Evolutionary conservation across 345 rosid species (phyloP), one percentile per base, ranked within the genome.

Genomic region (Citrus medica): DNA sequence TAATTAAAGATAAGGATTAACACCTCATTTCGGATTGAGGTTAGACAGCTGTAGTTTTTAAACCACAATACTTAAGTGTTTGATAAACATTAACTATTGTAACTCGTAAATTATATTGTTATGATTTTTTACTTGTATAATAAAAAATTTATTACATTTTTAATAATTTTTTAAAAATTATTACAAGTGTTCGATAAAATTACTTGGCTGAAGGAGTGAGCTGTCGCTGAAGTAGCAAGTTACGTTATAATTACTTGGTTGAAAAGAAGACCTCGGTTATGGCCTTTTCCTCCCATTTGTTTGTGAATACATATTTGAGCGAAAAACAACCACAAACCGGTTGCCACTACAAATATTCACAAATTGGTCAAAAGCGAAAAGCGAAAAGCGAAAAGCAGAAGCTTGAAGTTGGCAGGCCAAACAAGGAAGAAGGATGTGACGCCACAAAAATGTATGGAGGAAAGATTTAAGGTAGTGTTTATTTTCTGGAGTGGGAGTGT

Each of bases 401-500:
- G 95, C 59, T 86, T 90, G 87, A 82, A 90, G 82, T 71, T 87
- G 79, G 88, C 89, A 5, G 88, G 90, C 98, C 97, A 92, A 1
- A 80, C 28, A 4, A 94, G 86, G 74, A 86, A 85, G 85, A 84
- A 84, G 68, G 82, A 81, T 0, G 93, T 75, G 33, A 78, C 12
- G 37, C 77, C 81, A 32, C 78, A 27, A 14, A 88, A 74, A 73
- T 82, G 88, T 40, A 56, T 0, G 69, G 86, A 46, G 67, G 37
- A 35, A 35, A 35, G 37, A 35, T 35, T 35, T 35, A 5, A n/a
- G n/a, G n/a, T n/a, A n/a, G n/a, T n/a, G n/a, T n/a, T n/a, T n/a
- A n/a, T n/a, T n/a, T n/a, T n/a, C n/a, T n/a, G n/a, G n/a, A n/a
- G n/a, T n/a, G n/a, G n/a, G n/a, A n/a, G n/a, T n/a, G n/a, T n/a